Conservation (phyloP, 2,329 filamentous ascomycete species). For the Thielaviopsis musarum region DNA sequence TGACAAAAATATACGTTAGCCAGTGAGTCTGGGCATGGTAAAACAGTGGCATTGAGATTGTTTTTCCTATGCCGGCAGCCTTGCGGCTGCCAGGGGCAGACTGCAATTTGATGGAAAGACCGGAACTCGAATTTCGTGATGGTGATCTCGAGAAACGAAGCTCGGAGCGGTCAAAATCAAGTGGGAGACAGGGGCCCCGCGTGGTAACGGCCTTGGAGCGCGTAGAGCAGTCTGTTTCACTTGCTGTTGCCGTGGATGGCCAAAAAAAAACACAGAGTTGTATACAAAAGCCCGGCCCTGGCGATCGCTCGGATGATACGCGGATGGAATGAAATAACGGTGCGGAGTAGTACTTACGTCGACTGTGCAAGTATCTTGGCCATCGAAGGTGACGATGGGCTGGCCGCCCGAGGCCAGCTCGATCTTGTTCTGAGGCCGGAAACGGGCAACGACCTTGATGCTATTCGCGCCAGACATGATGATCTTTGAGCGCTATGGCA, state of each 20-base stretch:
- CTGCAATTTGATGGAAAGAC: no score
- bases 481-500: constrained; percentile 15
- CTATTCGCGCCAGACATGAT: constrained; percentile 41
- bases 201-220: not conserved
- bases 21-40: not conserved
- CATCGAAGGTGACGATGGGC: constrained; percentile 77
- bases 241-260: not conserved
- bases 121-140: no score
- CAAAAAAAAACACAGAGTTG: not conserved
- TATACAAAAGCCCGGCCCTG: not conserved
- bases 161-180: not conserved
- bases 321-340: not conserved
- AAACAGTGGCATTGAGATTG: not conserved
- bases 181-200: not conserved
- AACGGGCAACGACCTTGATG: constrained; percentile 89
- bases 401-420: constrained; percentile 82
- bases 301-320: not conserved
- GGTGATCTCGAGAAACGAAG: not conserved
- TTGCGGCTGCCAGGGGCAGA: not conserved
- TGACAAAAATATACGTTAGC: not conserved
- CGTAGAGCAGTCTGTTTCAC: not conserved
- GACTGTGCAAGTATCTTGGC: constrained; percentile 74
- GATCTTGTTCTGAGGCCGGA: constrained; percentile 90
- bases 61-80: not conserved
- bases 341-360: constrained; percentile 42